A percentile compares a stretch with the other conserved stretches of the same genome.
Conservation (phyloP, 2,329 filamentous ascomycete species). For the Aspergillus awamori region DNA sequence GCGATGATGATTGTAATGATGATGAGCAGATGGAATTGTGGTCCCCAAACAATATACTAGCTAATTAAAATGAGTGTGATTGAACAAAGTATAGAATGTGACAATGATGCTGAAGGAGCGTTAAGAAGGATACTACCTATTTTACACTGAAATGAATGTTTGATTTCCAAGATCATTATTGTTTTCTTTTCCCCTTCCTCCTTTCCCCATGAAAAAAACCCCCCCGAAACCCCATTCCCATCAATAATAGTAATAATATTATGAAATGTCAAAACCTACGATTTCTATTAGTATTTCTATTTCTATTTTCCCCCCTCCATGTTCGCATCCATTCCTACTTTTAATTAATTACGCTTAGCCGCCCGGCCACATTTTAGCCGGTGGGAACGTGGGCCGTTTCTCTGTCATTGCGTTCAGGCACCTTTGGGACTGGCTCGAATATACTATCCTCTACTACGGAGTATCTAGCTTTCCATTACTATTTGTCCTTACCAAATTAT, state of each 20-base stretch:
- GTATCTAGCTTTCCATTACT: too few species aligned
- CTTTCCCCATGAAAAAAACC: not conserved
- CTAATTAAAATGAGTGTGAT: not conserved
- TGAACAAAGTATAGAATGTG: not conserved
- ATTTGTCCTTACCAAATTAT: not conserved
- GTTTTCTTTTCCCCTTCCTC: not conserved
- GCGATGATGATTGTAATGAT: too few species aligned
- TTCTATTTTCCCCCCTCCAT: not conserved
- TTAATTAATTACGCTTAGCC: slow-evolving; percentile 9
- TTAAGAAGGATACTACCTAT: not conserved
- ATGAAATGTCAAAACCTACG: not conserved
- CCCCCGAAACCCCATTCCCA: not conserved
- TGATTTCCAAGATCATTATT: not conserved
- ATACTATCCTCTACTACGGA: too few species aligned
- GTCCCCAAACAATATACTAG: not conserved
- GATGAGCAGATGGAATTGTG: not conserved
- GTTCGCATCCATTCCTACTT: not conserved
- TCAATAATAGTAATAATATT: not conserved
- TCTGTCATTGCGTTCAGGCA: slow-evolving; percentile 8
- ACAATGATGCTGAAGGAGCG: not conserved
- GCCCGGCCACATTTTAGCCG: slow-evolving; percentile 8
- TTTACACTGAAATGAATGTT: too few species aligned
- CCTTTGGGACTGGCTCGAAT: too few species aligned
- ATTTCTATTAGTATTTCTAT: not conserved
- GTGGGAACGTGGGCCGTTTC: slow-evolving; percentile 13